Percentiles rank a stretch among this genome's conserved stretches.
Evolutionary conservation across 768 basidiomycete genomes (phyloP).

Genomic region (Leccinum broughii): DNA sequence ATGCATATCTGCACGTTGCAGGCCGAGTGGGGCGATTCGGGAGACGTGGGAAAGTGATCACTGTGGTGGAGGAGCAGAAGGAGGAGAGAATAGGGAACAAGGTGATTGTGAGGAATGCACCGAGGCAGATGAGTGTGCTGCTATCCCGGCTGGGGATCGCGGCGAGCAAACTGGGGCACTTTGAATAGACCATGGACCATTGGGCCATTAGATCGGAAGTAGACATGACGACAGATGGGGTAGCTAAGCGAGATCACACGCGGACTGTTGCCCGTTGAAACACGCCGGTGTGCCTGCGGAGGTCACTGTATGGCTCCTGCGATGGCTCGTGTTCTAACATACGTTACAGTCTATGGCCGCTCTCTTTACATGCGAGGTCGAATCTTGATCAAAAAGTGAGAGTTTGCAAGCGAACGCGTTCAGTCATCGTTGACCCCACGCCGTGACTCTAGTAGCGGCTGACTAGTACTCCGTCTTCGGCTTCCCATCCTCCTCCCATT

Average conservation of each 20-base stretch:
- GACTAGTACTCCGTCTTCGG: constrained; percentile 19
- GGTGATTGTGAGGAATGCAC: constrained; percentile 32
- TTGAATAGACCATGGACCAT: constrained; percentile 36
- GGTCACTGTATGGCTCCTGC: constrained; percentile 9
- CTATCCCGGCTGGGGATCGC: constrained; percentile 44
- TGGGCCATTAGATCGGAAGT: not conserved
- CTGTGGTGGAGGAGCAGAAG: constrained; percentile 47
- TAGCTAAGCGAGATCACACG: not conserved
- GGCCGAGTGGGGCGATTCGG: constrained; percentile 79
- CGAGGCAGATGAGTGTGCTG: constrained; percentile 44
- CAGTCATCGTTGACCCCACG: not conserved
- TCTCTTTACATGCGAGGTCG: not conserved
- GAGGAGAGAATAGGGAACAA: constrained; percentile 33
- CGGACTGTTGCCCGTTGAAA: constrained; percentile 5
- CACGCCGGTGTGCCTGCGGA: constrained; percentile 19
- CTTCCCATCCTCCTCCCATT: constrained; percentile 4
- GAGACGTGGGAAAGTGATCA: constrained; percentile 63
- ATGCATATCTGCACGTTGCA: constrained; percentile 67
- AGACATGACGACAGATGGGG: constrained; percentile 12
- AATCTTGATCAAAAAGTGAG: not conserved
- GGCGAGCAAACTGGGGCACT: constrained; percentile 51
- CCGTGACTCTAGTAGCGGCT: constrained; percentile 28
- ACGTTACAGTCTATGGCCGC: constrained; percentile 8
- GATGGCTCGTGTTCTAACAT: not conserved
- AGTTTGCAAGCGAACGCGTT: not conserved